Conservation (phyloP, 345 rosid genomes). For the Draba incana region DNA sequence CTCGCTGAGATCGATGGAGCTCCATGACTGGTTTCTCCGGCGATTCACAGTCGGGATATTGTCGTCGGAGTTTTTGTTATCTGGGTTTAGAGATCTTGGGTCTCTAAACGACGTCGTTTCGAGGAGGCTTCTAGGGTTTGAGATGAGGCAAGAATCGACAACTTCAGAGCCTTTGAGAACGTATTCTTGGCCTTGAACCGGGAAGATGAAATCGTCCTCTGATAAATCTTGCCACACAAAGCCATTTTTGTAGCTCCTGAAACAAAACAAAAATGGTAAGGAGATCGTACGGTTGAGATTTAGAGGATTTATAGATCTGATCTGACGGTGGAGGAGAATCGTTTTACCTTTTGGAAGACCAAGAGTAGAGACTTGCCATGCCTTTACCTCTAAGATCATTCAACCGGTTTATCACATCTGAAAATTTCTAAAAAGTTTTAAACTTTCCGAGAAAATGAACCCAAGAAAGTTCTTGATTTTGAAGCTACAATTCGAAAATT, state of each 20-base stretch:
- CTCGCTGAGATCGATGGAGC: conserved; percentile 76
- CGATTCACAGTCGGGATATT: conserved; percentile 51
- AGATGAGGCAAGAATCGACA: conserved; percentile 47
- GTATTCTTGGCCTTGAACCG: conserved; percentile 85
- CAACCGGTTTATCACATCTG: conserved; percentile 86
- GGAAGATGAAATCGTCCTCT: conserved; percentile 74
- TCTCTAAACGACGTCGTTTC: conserved; percentile 53
- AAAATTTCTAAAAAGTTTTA: not conserved
- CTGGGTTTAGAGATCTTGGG: conserved; percentile 40
- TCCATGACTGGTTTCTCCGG: conserved; percentile 86
- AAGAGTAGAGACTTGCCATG: conserved; percentile 86
- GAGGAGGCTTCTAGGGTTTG: conserved; percentile 48
- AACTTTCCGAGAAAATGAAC: not conserved
- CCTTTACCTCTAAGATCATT: conserved; percentile 84
- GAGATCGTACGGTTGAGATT: conserved; percentile 19
- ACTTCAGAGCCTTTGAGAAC: conserved; percentile 96
- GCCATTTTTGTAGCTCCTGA: conserved; percentile 92
- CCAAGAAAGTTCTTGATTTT: not conserved
- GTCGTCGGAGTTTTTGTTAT: conserved; percentile 33
- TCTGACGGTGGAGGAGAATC: conserved; percentile 21
- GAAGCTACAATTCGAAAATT: conserved; percentile 32
- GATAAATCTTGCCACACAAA: conserved; percentile 94
- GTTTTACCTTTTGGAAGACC: conserved; percentile 89
- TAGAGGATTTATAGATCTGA: conserved; percentile 27
- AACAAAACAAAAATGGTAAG: not conserved